Evolutionary conservation across 352 stramenopile genomes (phyloP).

Genomic region (Elongisporangium prolatum): DNA sequence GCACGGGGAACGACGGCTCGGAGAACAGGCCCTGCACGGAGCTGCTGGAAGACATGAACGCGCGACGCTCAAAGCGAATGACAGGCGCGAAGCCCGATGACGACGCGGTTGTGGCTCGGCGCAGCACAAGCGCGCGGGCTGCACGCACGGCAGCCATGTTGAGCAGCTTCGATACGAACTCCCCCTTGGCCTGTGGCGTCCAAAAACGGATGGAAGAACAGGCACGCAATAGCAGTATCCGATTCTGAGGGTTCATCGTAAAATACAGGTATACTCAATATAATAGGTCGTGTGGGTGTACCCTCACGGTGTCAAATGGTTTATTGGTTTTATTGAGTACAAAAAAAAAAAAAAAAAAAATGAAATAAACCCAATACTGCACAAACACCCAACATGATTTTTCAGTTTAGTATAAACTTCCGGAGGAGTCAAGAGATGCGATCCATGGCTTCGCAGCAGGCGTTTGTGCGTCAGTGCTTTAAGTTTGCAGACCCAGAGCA

Average conservation of each 20-base stretch:
- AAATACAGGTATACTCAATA: too few species aligned
- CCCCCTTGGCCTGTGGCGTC: not conserved
- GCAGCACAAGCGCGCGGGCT: conserved; percentile 3
- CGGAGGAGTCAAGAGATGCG: not conserved
- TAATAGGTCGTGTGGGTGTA: too few species aligned
- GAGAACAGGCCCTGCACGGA: too few species aligned
- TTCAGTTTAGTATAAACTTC: too few species aligned
- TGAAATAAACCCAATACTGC: conserved; percentile 7
- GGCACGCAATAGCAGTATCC: too few species aligned
- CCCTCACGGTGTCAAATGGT: too few species aligned
- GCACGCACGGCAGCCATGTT: conserved; percentile 2
- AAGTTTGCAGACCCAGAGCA: conserved; percentile 26
- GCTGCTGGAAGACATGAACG: conserved; percentile 67
- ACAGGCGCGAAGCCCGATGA: too few species aligned
- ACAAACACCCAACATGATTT: too few species aligned
- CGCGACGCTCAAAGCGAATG: conserved; percentile 21
- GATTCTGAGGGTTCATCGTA: too few species aligned
- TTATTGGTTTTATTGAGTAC: too few species aligned
- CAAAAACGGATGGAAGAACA: conserved; percentile 21
- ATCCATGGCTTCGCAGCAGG: conserved; percentile 14
- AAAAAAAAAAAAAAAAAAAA: too few species aligned
- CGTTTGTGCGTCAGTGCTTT: conserved; percentile 43
- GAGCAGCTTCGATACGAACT: conserved; percentile 9
- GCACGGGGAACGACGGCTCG: conserved; percentile 57
- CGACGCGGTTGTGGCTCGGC: too few species aligned